Base-by-base conservation (phyloP, 306 rosid genomes). In the Pterocarpus santalinus region DNA sequence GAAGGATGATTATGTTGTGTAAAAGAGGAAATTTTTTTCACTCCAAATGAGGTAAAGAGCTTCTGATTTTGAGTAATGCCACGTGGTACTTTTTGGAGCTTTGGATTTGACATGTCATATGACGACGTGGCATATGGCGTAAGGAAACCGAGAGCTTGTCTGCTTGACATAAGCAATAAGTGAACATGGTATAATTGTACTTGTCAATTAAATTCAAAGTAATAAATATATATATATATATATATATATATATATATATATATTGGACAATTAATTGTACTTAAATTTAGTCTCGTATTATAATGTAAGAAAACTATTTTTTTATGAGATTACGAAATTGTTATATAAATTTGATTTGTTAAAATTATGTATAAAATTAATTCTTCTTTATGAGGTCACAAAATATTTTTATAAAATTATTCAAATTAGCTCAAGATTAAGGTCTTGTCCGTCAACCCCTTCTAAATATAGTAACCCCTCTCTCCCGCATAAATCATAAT, bases 401-500 rank as follows among this genome's bases (percentile, higher is more conserved):
- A 38, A 38, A 38, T 38, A 38, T 4, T 38, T 38, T 38, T 5
- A 38, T 38, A 38, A 4, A 38, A 38, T 38, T 38, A 38, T 38
- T 4, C 1, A 38, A 38, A 64, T 73, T 30, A 65, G 41, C 73
- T 32, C 14, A 71, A 71, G 46, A 32, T 47, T 63, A 75, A 58
- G 44, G 64, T 69, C 55, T 69, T 60, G 67, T 76, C 72, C 28
- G 49, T 68, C 46, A 39, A 7, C 44, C 17, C 81, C 51, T 68
- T 82, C 78, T 32, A 76, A 61, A 67, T 39, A 33, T 76, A 69
- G 61, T 56, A 57, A 81, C 3, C 12, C 11, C 12, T 32, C 43
- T 44, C 58, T n/a, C 14, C 11, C 22, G 1, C 8, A 28, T 49
- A 44, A 51, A 16, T 2, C 8, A 28, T 34, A 44, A 38, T 60